Percentiles rank a stretch among this genome's conserved stretches.
Evolutionary conservation across 805 yeast genomes (phyloP).

Genomic region (Kurtzmaniella cleridarum): DNA sequence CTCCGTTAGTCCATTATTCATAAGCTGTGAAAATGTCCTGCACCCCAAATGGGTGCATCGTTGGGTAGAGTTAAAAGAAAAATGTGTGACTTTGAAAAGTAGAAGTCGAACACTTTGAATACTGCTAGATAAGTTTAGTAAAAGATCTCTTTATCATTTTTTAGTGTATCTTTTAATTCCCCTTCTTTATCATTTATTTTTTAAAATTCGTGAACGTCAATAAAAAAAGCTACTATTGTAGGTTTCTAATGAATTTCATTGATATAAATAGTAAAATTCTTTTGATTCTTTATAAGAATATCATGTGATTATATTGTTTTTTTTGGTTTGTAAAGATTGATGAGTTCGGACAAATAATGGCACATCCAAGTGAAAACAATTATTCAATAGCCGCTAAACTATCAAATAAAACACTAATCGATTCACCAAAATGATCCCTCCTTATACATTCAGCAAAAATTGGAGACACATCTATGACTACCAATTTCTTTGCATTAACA

Average conservation of each 20-base stretch:
- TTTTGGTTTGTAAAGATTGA: slow-evolving; percentile 14
- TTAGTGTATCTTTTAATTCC: too few relatives aligned
- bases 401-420: slow-evolving; percentile 88
- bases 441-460: slow-evolving; percentile 97
- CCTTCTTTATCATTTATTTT: too few relatives aligned
- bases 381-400: slow-evolving; percentile 60
- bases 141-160: background rate
- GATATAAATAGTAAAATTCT: too few relatives aligned
- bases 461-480: slow-evolving; percentile 87
- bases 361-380: slow-evolving; percentile 1
- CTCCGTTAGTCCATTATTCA: slow-evolving; percentile 49
- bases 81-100: too few relatives aligned
- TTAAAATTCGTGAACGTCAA: too few relatives aligned
- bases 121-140: slow-evolving; percentile 5
- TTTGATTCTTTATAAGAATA: too few relatives aligned
- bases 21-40: slow-evolving; percentile 37
- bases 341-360: slow-evolving; percentile 14
- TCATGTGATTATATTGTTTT: slow-evolving; percentile 7
- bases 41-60: slow-evolving; percentile 51
- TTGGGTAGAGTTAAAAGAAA: slow-evolving; percentile 23
- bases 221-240: background rate
- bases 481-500: slow-evolving; percentile 60
- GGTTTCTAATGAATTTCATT: too few relatives aligned
- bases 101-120: background rate
- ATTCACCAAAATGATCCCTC: slow-evolving; percentile 97